Evolutionary conservation across 2,329 filamentous ascomycete species (phyloP), one percentile per base, ranked within the genome.

Genomic region (Cladophialophora immunda): DNA sequence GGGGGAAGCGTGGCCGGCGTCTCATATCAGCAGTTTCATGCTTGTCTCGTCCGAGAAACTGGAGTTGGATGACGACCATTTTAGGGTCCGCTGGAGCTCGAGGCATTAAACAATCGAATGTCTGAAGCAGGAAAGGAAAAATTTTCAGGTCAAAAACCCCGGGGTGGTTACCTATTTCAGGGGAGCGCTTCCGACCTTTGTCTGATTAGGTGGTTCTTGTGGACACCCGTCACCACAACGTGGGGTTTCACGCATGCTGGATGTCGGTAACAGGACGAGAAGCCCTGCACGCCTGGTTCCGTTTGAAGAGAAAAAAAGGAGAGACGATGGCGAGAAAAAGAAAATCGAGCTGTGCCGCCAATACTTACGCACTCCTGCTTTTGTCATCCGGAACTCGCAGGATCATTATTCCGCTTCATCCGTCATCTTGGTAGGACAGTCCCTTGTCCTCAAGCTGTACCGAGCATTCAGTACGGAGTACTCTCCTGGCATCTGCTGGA

Each of bases 121-220:
- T 11, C 2, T 54, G 34, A 38, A 60, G 27, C 22, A 52, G 34
- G 34, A 36, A 38, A 41, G 29, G 25, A 25, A 57, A 57, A 50
- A 11, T 13, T 25, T 25, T 25, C 19, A n/a, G n/a, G n/a, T n/a
- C n/a, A 50, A 13, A 15, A 50, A 25, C 13, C 13, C 22, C 58
- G 41, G 58, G 45, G 58, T 52, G 52, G 11, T 38, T 61, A 32
- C 58, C 58, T 61, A 30, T 61, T 61, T 25, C 58, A 61, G 58
- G 58, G 58, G 58, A 32, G 58, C 30, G 30, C 29, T 53, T 53
- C 58, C 58, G 58, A 53, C 13, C 19, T 4, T 25, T 29, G 6
- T 25, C 45, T 50, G 45, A 50, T 50, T 22, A 50, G 45, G 45
- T 50, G 45, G 45, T 50, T 50, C 15, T 19, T 13, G 57, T 59